These are phyloP conservation scores for Limnanthes douglasii DNA, from an alignment of 345 rosid species.

Conservation along the genomic window DNA sequence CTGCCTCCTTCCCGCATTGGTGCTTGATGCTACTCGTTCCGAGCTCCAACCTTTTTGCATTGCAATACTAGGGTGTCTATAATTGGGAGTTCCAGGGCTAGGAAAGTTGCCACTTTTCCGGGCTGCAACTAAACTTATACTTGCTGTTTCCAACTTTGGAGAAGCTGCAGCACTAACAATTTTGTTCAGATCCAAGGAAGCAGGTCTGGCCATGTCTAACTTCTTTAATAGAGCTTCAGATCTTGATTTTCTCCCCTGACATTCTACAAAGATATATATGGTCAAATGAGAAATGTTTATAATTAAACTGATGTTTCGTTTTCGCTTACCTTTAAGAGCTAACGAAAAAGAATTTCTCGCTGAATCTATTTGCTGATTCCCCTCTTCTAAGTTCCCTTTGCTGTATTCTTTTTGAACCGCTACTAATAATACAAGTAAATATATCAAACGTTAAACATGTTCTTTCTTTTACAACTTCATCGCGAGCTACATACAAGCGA, in stretches of 20 bases:
- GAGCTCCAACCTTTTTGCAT: constrained; percentile 98
- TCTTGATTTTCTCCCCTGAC: constrained; percentile 71
- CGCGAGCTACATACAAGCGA: no score
- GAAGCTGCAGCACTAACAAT: constrained; percentile 35
- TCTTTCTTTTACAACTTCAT: no score
- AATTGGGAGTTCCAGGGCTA: constrained; percentile 84
- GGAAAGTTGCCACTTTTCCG: constrained; percentile 55
- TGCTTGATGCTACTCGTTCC: constrained; percentile 61
- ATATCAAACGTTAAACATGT: no score
- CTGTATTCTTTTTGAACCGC: constrained; percentile 43
- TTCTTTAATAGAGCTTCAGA: constrained; percentile 48
- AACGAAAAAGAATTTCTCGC: constrained; percentile 82
- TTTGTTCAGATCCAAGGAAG: constrained; percentile 68
- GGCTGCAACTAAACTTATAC: constrained; percentile 31
- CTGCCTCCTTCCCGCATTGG: constrained; percentile 41
- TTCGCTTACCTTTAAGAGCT: constrained; percentile 56
- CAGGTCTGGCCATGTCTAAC: constrained; percentile 50
- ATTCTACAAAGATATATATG: constrained; percentile 25
- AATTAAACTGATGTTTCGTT: not conserved
- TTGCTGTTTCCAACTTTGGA: constrained; percentile 41
- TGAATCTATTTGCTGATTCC: constrained; percentile 35
- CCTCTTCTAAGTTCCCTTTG: constrained; percentile 25
- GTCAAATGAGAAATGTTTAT: not conserved
- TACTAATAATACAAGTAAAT: no score
- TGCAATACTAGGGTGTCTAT: constrained; percentile 27